Percentiles rank a stretch among this genome's conserved stretches.
These are phyloP conservation scores for Malassezia pachydermatis DNA, from an alignment of 1,284 basidiomycete species.

Conservation along the genomic window DNA sequence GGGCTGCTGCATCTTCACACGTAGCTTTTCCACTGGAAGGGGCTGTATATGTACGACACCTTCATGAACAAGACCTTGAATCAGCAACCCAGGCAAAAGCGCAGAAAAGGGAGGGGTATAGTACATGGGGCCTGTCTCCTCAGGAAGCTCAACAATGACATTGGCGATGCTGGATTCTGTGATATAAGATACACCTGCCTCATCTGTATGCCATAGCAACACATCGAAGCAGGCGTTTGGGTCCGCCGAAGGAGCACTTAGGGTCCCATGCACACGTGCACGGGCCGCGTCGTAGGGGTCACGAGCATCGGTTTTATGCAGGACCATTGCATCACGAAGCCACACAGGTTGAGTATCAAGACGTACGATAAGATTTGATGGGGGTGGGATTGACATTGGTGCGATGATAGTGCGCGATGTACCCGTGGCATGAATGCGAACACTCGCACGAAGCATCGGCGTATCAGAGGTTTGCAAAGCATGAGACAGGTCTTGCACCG, in stretches of 20 bases:
- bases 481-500: neutral
- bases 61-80: constrained; percentile 9
- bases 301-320: constrained; percentile 9
- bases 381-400: neutral
- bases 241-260: constrained; percentile 4
- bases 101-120: constrained; percentile 3
- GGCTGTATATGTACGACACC: constrained; percentile 3
- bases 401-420: constrained; percentile 4
- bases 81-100: constrained; percentile 10
- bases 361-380: neutral
- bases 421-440: constrained; percentile 5
- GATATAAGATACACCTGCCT: neutral
- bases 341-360: constrained; percentile 9
- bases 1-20: neutral
- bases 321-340: neutral
- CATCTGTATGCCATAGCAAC: constrained; percentile 10
- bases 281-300: constrained; percentile 12
- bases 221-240: constrained; percentile 11
- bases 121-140: neutral
- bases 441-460: constrained; percentile 8
- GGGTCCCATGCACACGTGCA: constrained; percentile 1
- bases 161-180: constrained; percentile 20
- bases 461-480: constrained; percentile 3
- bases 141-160: constrained; percentile 6
- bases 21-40: neutral